phyloP scores from a whole-genome alignment of 352 stramenopile species.

The Globisporangium recalcitrans region DNA sequence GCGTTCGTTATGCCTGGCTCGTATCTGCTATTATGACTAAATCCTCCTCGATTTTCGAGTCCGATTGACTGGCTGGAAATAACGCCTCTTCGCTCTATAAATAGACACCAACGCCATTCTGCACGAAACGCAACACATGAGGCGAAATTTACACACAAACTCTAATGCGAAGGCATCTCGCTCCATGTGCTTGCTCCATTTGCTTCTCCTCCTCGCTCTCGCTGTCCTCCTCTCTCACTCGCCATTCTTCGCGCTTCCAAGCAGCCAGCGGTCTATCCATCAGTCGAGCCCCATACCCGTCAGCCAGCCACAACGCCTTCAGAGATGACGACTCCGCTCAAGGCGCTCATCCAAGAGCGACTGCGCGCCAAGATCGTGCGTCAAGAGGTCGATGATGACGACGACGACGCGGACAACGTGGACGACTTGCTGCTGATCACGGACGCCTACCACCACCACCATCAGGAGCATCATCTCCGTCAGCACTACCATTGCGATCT shows the following conservation, averaged over 20 bases:
- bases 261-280: not conserved
- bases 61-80: not conserved
- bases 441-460: constrained; percentile 11
- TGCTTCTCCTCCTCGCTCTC: not conserved
- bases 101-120: not conserved
- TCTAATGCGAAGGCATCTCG: not conserved
- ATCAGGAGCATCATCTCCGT: constrained; percentile 14
- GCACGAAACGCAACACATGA: not conserved
- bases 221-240: not conserved
- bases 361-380: constrained; percentile 63
- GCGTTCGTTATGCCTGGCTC: too few species aligned
- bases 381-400: constrained; percentile 22
- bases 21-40: too few species aligned
- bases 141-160: not conserved
- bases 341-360: constrained; percentile 69
- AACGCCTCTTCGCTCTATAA: not conserved
- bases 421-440: constrained; percentile 5
- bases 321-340: constrained; percentile 55
- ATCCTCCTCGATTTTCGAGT: not conserved
- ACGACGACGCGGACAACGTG: not conserved
- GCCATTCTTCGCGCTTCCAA: not conserved
- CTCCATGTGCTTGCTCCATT: not conserved
- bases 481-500: constrained; percentile 8
- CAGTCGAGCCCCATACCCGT: not conserved
- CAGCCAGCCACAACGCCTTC: not conserved